Conservation (phyloP, 345 rosid genomes). For the Crucihimalaya himalaica region DNA sequence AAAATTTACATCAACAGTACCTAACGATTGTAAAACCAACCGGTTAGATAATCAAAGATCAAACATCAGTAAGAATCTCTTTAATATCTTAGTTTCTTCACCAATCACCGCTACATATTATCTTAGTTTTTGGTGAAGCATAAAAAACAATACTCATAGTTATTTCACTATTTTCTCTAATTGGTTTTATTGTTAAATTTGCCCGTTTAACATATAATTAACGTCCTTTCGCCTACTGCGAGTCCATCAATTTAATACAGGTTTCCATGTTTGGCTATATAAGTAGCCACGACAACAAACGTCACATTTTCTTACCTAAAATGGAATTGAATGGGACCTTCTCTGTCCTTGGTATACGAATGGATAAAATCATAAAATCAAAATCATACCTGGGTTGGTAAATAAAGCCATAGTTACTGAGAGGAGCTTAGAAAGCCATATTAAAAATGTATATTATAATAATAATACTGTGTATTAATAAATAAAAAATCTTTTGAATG, state of each 20-base stretch:
- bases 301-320: conserved; percentile 26
- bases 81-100: no score
- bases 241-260: not conserved
- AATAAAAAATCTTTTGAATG: conserved; percentile 16
- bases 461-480: not conserved
- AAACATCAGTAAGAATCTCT: not conserved
- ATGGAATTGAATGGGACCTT: conserved; percentile 12
- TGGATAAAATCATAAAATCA: conserved; percentile 26
- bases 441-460: not conserved
- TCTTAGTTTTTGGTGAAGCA: no score
- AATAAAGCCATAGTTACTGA: not conserved
- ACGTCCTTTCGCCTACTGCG: conserved; percentile 15
- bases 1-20: no score
- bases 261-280: conserved; percentile 37
- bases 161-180: no score
- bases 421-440: no score
- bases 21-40: not conserved
- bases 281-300: conserved; percentile 31
- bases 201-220: not conserved
- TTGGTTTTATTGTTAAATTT: not conserved
- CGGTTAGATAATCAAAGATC: not conserved
- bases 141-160: no score
- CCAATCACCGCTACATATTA: no score
- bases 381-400: conserved; percentile 19
- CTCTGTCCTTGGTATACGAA: conserved; percentile 11